Conservation (phyloP, 2,329 filamentous ascomycete genomes). For the Nemania sp. region DNA sequence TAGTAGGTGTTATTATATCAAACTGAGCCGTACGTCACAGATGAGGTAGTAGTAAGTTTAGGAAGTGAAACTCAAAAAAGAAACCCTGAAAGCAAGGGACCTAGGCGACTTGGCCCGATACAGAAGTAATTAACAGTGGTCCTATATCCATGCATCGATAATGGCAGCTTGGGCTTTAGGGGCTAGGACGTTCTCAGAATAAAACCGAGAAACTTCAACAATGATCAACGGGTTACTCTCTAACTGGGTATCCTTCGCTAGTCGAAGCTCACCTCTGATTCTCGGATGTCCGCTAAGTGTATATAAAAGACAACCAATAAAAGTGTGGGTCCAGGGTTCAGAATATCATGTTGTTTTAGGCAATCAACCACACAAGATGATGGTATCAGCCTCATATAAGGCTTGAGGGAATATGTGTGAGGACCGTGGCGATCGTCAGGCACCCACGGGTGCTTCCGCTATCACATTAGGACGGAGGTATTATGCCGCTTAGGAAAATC, state of each 20-base stretch:
- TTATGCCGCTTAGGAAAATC: not conserved
- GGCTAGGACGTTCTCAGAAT: not conserved
- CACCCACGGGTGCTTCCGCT: not conserved
- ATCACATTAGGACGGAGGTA: constrained; percentile 1
- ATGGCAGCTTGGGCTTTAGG: not conserved
- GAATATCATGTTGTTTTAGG: not conserved
- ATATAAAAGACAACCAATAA: not conserved
- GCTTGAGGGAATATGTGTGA: not conserved
- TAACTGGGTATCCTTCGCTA: not conserved
- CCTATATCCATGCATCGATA: not conserved
- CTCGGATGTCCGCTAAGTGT: not conserved
- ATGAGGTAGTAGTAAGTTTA: not conserved
- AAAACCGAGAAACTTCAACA: not conserved
- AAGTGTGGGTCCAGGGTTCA: not conserved
- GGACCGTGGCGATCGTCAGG: not conserved
- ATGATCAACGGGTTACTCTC: not conserved
- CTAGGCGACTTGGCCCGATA: not conserved
- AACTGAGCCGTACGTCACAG: not conserved
- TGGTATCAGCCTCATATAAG: not conserved
- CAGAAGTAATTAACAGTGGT: not conserved
- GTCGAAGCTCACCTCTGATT: not conserved
- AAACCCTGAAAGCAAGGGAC: not conserved
- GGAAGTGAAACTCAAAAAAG: not conserved
- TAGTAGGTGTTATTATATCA: not conserved
- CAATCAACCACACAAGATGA: not conserved